A percentile compares a stretch with the other conserved stretches of the same genome.
These are phyloP conservation scores for Tulasnella sp. DNA, from an alignment of 768 basidiomycete species.

Conservation along the genomic window DNA sequence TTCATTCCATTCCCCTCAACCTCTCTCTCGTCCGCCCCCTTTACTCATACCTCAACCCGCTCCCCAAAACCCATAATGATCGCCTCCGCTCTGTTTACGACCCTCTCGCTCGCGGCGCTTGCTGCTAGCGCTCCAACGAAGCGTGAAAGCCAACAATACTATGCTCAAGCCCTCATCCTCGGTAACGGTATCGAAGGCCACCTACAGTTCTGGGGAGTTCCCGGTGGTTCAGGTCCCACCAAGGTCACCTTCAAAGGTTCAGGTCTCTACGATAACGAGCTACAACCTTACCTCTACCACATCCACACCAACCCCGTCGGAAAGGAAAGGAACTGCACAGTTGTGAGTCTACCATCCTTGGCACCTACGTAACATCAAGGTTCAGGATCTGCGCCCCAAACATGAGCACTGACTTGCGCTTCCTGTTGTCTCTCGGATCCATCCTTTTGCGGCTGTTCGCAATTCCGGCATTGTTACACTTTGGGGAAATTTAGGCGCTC, in stretches of 20 bases:
- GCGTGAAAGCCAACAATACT: no score
- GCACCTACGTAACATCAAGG: background rate
- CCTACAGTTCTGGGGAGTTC: no score
- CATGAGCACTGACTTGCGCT: background rate
- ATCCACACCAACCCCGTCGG: constrained; percentile 28
- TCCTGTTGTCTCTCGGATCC: background rate
- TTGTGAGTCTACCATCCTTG: constrained; percentile 5
- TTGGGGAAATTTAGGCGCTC: constrained; percentile 14
- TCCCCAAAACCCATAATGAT: no score
- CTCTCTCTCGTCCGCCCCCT: no score
- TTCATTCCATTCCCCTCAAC: no score
- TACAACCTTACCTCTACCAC: constrained; percentile 17
- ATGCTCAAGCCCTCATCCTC: no score
- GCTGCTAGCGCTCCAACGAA: no score
- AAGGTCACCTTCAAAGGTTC: background rate
- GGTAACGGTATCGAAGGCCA: no score
- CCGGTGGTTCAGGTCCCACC: background rate
- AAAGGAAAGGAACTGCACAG: constrained; percentile 1
- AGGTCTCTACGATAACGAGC: constrained; percentile 2
- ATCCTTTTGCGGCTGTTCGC: background rate
- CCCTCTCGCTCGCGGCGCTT: no score
- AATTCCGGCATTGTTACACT: background rate
- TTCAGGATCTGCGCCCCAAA: no score
- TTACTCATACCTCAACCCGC: no score
- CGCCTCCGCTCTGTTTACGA: no score